Percentiles rank a stretch among this genome's conserved stretches.
These are phyloP conservation scores for Arabidopsis arenosa DNA, from an alignment of 345 rosid species.

Conservation along the genomic window DNA sequence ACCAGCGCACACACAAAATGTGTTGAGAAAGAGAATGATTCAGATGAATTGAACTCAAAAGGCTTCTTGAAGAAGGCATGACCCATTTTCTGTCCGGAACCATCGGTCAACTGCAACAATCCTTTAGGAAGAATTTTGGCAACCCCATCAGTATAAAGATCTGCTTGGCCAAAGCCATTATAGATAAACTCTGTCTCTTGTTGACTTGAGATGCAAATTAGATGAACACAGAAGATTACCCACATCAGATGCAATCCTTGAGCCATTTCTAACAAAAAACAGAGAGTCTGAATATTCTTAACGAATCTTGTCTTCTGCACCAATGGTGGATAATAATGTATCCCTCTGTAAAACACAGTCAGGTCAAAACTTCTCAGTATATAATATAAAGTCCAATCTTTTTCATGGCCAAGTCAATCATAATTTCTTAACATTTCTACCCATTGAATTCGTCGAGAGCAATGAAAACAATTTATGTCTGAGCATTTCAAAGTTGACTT, in stretches of 20 bases:
- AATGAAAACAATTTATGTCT: background rate
- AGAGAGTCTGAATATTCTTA: conserved; percentile 5
- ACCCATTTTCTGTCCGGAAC: conserved; percentile 42
- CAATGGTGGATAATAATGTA: conserved; percentile 6
- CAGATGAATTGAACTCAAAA: conserved; percentile 35
- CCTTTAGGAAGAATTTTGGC: conserved; percentile 52
- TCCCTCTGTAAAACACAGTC: conserved; percentile 14
- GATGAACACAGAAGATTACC: conserved; percentile 32
- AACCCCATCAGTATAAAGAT: conserved; percentile 47
- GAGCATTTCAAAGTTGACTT: conserved; percentile 32
- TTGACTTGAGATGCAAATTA: conserved; percentile 41
- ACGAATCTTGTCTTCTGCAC: conserved; percentile 24
- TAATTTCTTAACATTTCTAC: conserved; percentile 2
- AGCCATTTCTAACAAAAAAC: conserved; percentile 9
- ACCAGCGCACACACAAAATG: conserved; percentile 52
- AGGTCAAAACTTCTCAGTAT: conserved; percentile 10
- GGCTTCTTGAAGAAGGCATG: conserved; percentile 57
- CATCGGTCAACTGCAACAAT: conserved; percentile 58
- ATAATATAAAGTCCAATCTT: conserved; percentile 26
- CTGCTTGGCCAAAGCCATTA: conserved; percentile 47
- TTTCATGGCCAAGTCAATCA: conserved; percentile 20
- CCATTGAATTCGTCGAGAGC: background rate
- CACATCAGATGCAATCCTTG: conserved; percentile 23
- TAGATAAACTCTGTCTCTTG: conserved; percentile 40
- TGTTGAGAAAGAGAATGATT: conserved; percentile 47